A percentile compares a stretch with the other conserved stretches of the same genome.
These are phyloP conservation scores for Salix caprea DNA, from an alignment of 345 rosid species.

Conservation along the genomic window DNA sequence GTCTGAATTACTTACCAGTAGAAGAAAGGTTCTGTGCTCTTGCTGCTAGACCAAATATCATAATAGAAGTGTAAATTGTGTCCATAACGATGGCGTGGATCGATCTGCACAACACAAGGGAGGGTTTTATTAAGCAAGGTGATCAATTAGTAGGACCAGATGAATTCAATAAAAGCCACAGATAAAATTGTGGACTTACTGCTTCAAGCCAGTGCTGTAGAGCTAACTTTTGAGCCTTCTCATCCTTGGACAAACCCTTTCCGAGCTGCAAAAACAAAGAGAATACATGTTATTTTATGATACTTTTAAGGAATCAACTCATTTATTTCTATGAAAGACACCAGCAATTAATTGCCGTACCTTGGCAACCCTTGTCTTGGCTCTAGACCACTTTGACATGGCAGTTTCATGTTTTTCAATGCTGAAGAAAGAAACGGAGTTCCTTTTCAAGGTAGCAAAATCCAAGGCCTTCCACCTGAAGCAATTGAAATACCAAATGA, in stretches of 20 bases:
- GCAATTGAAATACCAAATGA: neutral
- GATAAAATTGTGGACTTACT: slow-evolving; percentile 30
- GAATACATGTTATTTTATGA: neutral
- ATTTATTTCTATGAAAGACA: too few species aligned
- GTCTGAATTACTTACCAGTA: slow-evolving; percentile 46
- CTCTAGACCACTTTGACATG: slow-evolving; percentile 54
- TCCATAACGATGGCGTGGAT: slow-evolving; percentile 85
- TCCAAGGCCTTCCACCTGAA: slow-evolving; percentile 69
- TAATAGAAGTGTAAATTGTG: slow-evolving; percentile 65
- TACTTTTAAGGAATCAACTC: neutral
- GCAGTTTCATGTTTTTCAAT: slow-evolving; percentile 58
- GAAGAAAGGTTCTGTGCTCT: slow-evolving; percentile 65
- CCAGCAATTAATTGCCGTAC: slow-evolving; percentile 17
- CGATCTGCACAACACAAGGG: slow-evolving; percentile 43
- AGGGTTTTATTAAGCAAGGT: neutral
- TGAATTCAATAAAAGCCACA: neutral
- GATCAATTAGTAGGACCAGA: neutral
- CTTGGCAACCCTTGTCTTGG: slow-evolving; percentile 62
- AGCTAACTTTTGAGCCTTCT: slow-evolving; percentile 69
- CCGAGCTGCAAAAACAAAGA: slow-evolving; percentile 43
- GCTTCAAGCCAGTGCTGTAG: slow-evolving; percentile 84
- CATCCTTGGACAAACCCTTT: slow-evolving; percentile 63
- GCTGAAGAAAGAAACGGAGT: slow-evolving; percentile 53
- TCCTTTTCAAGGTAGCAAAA: slow-evolving; percentile 44
- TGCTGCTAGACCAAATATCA: slow-evolving; percentile 57